These are phyloP conservation scores for Colletotrichum navitas DNA, from an alignment of 2,329 filamentous ascomycete species.

Conservation along the genomic window DNA sequence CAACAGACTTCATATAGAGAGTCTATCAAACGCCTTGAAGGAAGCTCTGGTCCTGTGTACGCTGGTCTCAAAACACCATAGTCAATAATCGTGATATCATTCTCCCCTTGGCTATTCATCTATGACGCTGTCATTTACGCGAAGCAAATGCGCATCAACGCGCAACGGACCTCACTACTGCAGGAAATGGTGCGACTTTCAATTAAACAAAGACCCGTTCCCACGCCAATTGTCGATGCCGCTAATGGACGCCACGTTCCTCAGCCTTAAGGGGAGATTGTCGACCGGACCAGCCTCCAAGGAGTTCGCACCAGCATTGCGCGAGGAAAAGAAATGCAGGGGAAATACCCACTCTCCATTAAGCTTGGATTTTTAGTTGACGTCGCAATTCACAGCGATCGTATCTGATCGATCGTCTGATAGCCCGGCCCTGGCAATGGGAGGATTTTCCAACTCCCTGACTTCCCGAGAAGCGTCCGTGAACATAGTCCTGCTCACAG, in stretches of 20 bases:
- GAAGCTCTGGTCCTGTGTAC: background rate
- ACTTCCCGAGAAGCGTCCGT: background rate
- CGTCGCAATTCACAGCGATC: conserved; percentile 16
- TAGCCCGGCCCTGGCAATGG: conserved; percentile 1
- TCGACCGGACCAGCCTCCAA: conserved; percentile 1
- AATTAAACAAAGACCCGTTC: conserved; percentile 1
- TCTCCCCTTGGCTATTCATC: background rate
- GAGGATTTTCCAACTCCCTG: background rate
- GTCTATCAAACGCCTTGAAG: too few species aligned
- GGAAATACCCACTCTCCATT: background rate
- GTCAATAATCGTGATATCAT: conserved; percentile 15
- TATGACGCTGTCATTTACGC: conserved; percentile 43
- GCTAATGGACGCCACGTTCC: conserved; percentile 30
- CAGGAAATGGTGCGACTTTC: conserved; percentile 18
- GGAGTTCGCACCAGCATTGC: background rate
- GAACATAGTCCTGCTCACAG: background rate
- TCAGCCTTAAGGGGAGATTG: conserved; percentile 3
- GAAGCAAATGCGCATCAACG: conserved; percentile 32
- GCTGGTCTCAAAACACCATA: conserved; percentile 9
- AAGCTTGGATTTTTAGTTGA: background rate
- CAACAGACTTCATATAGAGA: conserved; percentile 26
- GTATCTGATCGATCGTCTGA: conserved; percentile 19
- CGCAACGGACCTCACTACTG: conserved; percentile 11
- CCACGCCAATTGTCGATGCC: conserved; percentile 18
- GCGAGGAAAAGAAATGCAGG: background rate